Evolutionary conservation across 345 rosid species (phyloP).

Genomic region (Moricandia moricandioides): DNA sequence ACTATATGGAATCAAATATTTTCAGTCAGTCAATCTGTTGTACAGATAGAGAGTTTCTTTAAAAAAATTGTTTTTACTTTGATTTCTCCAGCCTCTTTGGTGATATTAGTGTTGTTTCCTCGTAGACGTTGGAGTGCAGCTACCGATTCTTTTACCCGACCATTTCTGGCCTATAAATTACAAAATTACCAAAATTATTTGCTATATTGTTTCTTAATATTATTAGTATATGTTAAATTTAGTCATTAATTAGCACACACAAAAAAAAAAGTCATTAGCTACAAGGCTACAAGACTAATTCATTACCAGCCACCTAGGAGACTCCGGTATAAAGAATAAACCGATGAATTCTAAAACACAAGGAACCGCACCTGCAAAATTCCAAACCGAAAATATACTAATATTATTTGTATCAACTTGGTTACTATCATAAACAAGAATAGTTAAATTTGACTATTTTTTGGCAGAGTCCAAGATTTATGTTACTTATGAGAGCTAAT

Average conservation of each 20-base stretch:
- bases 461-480: neutral
- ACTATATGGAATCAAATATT: neutral
- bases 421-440: constrained; percentile 38
- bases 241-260: neutral
- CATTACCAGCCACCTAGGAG: constrained; percentile 65
- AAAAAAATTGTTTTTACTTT: constrained; percentile 27
- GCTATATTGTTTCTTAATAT: neutral
- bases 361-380: constrained; percentile 54
- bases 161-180: constrained; percentile 49
- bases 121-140: constrained; percentile 44
- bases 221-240: neutral
- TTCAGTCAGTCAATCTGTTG: neutral
- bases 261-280: neutral
- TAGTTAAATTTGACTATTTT: neutral
- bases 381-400: neutral
- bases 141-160: constrained; percentile 43
- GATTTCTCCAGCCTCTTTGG: constrained; percentile 52
- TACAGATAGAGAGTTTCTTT: neutral
- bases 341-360: constrained; percentile 32
- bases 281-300: constrained; percentile 1
- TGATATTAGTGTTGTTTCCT: constrained; percentile 46
- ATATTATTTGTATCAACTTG: constrained; percentile 37
- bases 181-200: neutral
- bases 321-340: constrained; percentile 36
- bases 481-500: constrained; percentile 65